Base-by-base conservation (phyloP, 768 basidiomycete species). In the Boletus patriciae region DNA sequence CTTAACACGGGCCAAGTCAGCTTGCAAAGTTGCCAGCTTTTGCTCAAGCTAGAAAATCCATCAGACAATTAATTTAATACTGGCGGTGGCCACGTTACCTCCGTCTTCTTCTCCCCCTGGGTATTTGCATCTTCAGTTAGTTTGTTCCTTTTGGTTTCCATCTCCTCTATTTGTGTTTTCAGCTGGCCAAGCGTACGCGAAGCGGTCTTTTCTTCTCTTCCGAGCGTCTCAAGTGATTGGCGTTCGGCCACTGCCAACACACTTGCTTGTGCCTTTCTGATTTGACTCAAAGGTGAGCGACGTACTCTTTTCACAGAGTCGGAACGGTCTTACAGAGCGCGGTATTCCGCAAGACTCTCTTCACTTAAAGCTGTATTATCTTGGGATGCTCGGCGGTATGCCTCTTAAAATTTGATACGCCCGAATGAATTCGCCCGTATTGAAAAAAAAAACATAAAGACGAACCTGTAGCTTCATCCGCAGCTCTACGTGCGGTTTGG, bases 311-410 rank as follows among this genome's bases (percentile, higher is more conserved):
- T 38, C 9, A 49, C 29, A 23, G 3, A 36, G 10, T 49, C 15
- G 21, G 3, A 21, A 19, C 18, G 25, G 18, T 21, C 68, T 66
- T 36, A 68, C 66, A 70, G 41, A 42, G 62, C 55, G 9, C 64
- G 64, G 70, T 99, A 99, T 69, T 98, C 91, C 38, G 89, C 87
- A 15, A 98, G 75, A 66, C 87, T 91, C 55, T 91, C 87, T 67
- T 92, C 87, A 54, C 83, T 89, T 6, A 99, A 76, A 0, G 90
- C 86, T 43, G 91, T 75, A 43, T 90, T 95, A 54, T 83, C 77
- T 65, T 86, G 83, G 11, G 90, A 86, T 7, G 85, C 80, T 65
- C 78, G 83, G 52, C 88, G 77, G 64, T 91, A 88, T 29, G 83
- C 84, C 78, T 93, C 93, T 91, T 62, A 16, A 29, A 33, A 62